Conservation (phyloP, 371 early-diverging fungal species). For the Mucor velutinosus region DNA sequence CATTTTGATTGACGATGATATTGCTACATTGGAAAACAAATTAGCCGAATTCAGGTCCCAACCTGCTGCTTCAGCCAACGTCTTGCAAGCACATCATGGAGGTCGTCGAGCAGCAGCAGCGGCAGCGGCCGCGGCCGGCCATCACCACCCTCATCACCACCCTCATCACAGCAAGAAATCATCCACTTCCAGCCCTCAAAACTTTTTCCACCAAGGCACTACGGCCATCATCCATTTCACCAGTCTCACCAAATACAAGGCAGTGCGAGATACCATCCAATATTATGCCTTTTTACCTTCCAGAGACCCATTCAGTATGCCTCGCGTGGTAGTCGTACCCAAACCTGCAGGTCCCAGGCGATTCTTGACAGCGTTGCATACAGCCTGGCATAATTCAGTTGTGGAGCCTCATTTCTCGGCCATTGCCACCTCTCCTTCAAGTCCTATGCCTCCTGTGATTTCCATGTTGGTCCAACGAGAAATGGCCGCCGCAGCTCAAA, state of each 20-base stretch:
- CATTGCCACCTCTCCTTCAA: conserved; percentile 57
- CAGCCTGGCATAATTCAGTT: conserved; percentile 49
- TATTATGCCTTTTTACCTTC: conserved; percentile 21
- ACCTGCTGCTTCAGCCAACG: conserved; percentile 21
- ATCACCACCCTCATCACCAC: not conserved
- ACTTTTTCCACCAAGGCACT: conserved; percentile 41
- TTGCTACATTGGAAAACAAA: conserved; percentile 45
- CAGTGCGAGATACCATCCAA: conserved; percentile 53
- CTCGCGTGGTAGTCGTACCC: conserved; percentile 59
- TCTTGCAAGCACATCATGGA: conserved; percentile 18
- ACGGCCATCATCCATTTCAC: conserved; percentile 61
- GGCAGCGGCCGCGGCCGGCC: not conserved
- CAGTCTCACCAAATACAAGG: conserved; percentile 52
- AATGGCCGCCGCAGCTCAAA: conserved; percentile 8
- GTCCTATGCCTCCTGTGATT: conserved; percentile 33
- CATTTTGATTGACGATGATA: conserved; percentile 60
- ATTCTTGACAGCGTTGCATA: conserved; percentile 60
- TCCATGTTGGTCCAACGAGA: conserved; percentile 18
- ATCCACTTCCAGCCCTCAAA: not conserved
- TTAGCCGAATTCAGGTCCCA: conserved; percentile 33
- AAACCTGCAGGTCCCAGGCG: conserved; percentile 65
- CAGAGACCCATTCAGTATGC: conserved; percentile 32
- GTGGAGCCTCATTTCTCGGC: conserved; percentile 57
- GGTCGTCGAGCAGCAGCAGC: conserved; percentile 7
- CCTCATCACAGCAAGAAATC: conserved; percentile 8